Evolutionary conservation across 2,329 filamentous ascomycete species (phyloP).

Genomic region (Aureobasidium sp.): DNA sequence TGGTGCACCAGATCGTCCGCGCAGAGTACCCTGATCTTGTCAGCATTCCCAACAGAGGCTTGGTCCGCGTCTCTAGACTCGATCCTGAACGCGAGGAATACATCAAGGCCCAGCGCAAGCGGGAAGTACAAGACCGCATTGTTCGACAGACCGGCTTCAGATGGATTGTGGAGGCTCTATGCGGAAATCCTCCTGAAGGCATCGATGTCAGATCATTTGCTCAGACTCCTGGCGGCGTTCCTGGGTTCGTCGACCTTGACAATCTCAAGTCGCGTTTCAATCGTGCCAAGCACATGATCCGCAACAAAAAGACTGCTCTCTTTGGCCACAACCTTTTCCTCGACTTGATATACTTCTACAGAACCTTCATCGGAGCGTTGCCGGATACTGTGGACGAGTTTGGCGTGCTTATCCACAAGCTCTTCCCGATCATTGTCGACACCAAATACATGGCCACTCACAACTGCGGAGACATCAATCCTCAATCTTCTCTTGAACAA

Average conservation of each 20-base stretch:
- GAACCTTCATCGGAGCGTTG: constrained; percentile 51
- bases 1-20: constrained; percentile 58
- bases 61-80: constrained; percentile 34
- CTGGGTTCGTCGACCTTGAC: constrained; percentile 27
- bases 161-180: constrained; percentile 42
- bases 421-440: constrained; percentile 51
- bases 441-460: constrained; percentile 56
- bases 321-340: constrained; percentile 58
- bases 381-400: constrained; percentile 49
- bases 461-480: constrained; percentile 44
- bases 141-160: constrained; percentile 39
- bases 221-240: constrained; percentile 27
- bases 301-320: constrained; percentile 40
- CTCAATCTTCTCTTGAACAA: constrained; percentile 39
- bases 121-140: constrained; percentile 33
- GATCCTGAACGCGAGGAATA: constrained; percentile 37
- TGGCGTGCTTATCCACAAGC: constrained; percentile 37
- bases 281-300: constrained; percentile 34
- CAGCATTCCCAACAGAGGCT: constrained; percentile 34
- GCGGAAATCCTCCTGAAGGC: constrained; percentile 28
- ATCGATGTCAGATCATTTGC: constrained; percentile 31
- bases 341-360: constrained; percentile 55
- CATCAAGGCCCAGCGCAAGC: constrained; percentile 30
- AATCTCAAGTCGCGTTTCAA: constrained; percentile 31
- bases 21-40: constrained; percentile 47